A percentile compares a stretch with the other conserved stretches of the same genome.
These are phyloP conservation scores for Graphiopsis chlorocephala DNA, from an alignment of 2,329 filamentous ascomycete genomes.

Conservation along the genomic window DNA sequence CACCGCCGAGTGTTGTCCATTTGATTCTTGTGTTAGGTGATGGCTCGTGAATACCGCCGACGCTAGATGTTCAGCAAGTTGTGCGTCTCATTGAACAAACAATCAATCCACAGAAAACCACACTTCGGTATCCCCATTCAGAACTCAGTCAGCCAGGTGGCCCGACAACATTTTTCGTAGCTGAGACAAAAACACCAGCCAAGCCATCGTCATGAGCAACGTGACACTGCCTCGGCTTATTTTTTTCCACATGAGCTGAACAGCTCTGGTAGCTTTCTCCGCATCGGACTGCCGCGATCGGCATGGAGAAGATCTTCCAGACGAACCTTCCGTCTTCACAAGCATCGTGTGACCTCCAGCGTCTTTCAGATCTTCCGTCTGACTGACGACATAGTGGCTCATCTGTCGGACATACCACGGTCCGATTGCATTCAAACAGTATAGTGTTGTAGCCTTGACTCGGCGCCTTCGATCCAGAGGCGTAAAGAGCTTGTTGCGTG, in stretches of 20 bases:
- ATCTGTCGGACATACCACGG: constrained; percentile 1
- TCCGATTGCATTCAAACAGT: neutral
- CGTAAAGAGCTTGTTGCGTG: neutral
- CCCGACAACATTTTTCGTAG: neutral
- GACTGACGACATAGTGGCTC: constrained; percentile 2
- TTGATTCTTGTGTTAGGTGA: neutral
- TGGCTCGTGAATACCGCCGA: neutral
- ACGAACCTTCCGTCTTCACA: constrained; percentile 8
- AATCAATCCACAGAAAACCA: neutral
- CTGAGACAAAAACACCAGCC: neutral
- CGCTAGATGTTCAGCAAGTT: neutral
- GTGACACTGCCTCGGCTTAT: constrained; percentile 1
- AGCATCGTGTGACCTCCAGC: constrained; percentile 1
- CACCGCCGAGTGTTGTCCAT: neutral
- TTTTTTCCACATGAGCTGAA: neutral
- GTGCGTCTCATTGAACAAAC: neutral
- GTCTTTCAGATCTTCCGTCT: neutral
- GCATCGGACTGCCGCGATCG: neutral
- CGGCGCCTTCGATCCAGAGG: neutral
- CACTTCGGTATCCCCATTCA: neutral
- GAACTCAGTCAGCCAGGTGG: neutral
- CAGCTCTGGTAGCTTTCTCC: neutral
- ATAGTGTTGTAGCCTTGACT: neutral
- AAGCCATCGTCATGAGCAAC: constrained; percentile 14
- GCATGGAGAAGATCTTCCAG: neutral